These are phyloP conservation scores for Solanum infundibuliforme DNA, from an alignment of 257 asterid genomes.

Conservation along the genomic window DNA sequence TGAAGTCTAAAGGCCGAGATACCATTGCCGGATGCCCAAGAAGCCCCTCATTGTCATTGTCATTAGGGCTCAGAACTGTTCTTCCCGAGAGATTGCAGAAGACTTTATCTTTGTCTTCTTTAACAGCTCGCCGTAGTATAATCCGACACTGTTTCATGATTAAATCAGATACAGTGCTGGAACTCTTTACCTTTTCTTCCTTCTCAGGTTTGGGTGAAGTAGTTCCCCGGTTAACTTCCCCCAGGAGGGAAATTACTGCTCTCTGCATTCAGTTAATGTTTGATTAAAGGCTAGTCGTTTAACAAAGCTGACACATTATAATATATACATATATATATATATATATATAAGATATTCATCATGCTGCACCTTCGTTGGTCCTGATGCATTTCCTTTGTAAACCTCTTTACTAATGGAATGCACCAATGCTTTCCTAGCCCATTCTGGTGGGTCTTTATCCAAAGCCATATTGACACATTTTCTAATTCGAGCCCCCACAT, in stretches of 20 bases:
- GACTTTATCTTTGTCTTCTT: constrained; percentile 65
- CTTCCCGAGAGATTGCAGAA: constrained; percentile 88
- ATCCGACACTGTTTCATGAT: constrained; percentile 80
- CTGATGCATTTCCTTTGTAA: constrained; percentile 97
- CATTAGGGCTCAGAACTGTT: constrained; percentile 54
- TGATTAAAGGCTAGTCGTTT: neutral
- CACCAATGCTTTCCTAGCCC: constrained; percentile 67
- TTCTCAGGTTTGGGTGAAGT: constrained; percentile 54
- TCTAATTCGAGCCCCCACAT: constrained; percentile 90
- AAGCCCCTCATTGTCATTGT: constrained; percentile 69
- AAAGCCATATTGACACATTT: constrained; percentile 78
- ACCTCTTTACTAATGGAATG: constrained; percentile 94
- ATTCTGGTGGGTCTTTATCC: constrained; percentile 71
- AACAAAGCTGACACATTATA: neutral
- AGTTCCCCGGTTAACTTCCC: constrained; percentile 37
- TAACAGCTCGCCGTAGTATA: constrained; percentile 60
- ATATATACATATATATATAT: too few species aligned
- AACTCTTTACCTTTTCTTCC: constrained; percentile 46
- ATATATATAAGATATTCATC: neutral
- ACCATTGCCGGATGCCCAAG: constrained; percentile 92
- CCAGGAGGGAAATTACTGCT: constrained; percentile 78
- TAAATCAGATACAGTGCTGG: constrained; percentile 46
- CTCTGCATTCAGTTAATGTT: constrained; percentile 46
- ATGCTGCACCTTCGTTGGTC: constrained; percentile 86
- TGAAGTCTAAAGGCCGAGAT: constrained; percentile 86